Conservation (phyloP, 805 yeast species). For the Saccharomyces paradoxus region DNA sequence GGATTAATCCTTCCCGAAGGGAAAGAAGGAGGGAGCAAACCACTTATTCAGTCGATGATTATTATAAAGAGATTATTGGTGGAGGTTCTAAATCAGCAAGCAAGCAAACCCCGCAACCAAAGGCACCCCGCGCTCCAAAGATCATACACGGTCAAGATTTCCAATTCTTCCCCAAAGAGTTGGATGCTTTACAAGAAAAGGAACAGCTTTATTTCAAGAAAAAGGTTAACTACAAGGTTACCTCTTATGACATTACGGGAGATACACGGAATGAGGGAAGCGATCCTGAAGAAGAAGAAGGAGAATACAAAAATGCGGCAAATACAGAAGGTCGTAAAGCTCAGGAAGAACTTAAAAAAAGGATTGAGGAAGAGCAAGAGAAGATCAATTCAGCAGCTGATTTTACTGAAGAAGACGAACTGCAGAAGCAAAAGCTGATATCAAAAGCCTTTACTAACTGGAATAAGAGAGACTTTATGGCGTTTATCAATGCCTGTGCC, state of each 20-base stretch:
- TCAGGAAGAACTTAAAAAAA: slow-evolving; percentile 8
- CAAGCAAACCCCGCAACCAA: slow-evolving; percentile 36
- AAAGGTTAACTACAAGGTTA: slow-evolving; percentile 49
- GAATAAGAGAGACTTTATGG: slow-evolving; percentile 69
- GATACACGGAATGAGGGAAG: slow-evolving; percentile 42
- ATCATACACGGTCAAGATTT: slow-evolving; percentile 57
- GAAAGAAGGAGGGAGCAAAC: slow-evolving; percentile 69
- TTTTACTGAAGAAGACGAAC: slow-evolving; percentile 54
- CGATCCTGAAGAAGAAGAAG: slow-evolving; percentile 40
- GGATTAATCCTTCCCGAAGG: slow-evolving; percentile 60
- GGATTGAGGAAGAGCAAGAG: slow-evolving; percentile 39
- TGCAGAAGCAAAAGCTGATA: slow-evolving; percentile 44
- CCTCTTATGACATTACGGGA: slow-evolving; percentile 52
- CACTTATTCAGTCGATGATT: slow-evolving; percentile 67
- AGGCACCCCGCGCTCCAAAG: slow-evolving; percentile 54
- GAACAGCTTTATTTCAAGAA: slow-evolving; percentile 60
- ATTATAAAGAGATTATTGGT: slow-evolving; percentile 59
- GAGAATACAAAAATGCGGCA: slow-evolving; percentile 3
- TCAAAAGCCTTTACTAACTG: slow-evolving; percentile 55
- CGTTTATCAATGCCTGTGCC: slow-evolving; percentile 61
- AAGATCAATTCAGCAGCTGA: slow-evolving; percentile 49
- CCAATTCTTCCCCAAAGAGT: slow-evolving; percentile 57
- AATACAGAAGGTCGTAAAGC: slow-evolving; percentile 4
- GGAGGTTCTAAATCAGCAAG: slow-evolving; percentile 17
- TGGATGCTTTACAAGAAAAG: slow-evolving; percentile 46